phyloP scores from a whole-genome alignment of 495 filamentous ascomycete genomes.

The Penicillium riverlandense region DNA sequence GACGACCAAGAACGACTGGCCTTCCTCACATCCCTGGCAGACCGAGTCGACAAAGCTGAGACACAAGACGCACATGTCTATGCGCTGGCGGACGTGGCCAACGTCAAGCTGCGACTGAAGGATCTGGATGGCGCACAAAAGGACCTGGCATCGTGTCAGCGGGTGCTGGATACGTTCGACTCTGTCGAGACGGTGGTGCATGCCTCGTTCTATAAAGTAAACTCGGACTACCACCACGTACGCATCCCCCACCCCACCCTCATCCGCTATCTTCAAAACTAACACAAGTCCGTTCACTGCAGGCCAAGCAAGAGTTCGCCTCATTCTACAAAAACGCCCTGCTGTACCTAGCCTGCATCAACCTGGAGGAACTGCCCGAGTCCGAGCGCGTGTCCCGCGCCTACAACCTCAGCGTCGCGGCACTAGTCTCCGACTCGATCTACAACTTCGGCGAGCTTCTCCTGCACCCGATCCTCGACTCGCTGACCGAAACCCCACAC shows the following conservation, averaged over 20 bases:
- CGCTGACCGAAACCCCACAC: constrained; percentile 57
- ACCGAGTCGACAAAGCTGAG: constrained; percentile 84
- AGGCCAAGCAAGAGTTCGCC: constrained; percentile 83
- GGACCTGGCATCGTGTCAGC: constrained; percentile 81
- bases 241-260: background rate
- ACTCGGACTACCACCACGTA: constrained; percentile 90
- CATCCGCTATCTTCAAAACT: background rate
- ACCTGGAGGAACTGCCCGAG: constrained; percentile 62
- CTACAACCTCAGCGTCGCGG: constrained; percentile 88
- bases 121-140: constrained; percentile 71
- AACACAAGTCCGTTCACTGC: background rate
- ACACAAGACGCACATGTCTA: constrained; percentile 97
- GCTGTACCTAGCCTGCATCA: constrained; percentile 95
- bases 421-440: constrained; percentile 85
- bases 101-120: constrained; percentile 71
- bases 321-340: constrained; percentile 95
- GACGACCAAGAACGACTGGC: constrained; percentile 81
- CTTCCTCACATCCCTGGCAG: constrained; percentile 77
- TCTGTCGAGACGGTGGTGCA: constrained; percentile 94
- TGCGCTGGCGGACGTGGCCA: constrained; percentile 83
- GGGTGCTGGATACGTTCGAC: constrained; percentile 84
- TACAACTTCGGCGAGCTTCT: constrained; percentile 99
- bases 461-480: constrained; percentile 90
- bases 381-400: constrained; percentile 72
- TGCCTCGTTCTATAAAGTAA: constrained; percentile 92